Evolutionary conservation across 441 rosid species (phyloP), one percentile per base, ranked within the genome.

Genomic region (Theobroma grandiflorum): DNA sequence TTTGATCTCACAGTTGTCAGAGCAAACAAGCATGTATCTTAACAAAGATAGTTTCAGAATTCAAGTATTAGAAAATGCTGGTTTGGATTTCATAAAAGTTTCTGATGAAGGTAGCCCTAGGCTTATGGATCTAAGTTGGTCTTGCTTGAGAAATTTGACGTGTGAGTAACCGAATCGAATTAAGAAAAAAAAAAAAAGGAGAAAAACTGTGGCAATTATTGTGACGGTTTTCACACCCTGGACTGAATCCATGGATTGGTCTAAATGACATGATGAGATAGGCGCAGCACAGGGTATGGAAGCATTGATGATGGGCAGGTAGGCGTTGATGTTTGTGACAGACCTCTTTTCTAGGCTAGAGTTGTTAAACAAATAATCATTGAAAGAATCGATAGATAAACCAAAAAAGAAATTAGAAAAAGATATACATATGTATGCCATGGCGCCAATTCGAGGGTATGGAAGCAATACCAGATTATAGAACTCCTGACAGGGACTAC

Each of bases 181-280:
- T 45, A 6, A 45, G n/a, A 45, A 45, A 45, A 45, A 8, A 45
- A 45, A 6, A 8, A 43, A 8, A 45, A 2, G 8, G 49, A 45
- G 49, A 45, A 7, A 35, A 64, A 35, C 8, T 33, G 7, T 2
- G 20, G 61, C 75, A 50, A 71, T 50, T 31, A 71, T 35, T 35
- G 61, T 50, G 31, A 71, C 9, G 42, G 47, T 71, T 8, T 49
- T 31, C 59, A 71, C 59, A 33, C 61, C 75, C 61, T 50, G 75
- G 45, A 71, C 0, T 4, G 42, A 31, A 71, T 31, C 62, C 45
- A 50, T 10, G 62, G 9, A 33, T 52, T 33, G 43, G 16, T 9
- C 33, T 52, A 16, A 20, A 35, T 52, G 15, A 67, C 20, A 64
- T 35, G 68, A 63, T 15, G 68, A 22, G 57, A 63, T 35, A 35